Percentiles rank a stretch among this genome's conserved stretches.
Conservation (phyloP, 805 yeast species). For the Clavispora santaluciae region DNA sequence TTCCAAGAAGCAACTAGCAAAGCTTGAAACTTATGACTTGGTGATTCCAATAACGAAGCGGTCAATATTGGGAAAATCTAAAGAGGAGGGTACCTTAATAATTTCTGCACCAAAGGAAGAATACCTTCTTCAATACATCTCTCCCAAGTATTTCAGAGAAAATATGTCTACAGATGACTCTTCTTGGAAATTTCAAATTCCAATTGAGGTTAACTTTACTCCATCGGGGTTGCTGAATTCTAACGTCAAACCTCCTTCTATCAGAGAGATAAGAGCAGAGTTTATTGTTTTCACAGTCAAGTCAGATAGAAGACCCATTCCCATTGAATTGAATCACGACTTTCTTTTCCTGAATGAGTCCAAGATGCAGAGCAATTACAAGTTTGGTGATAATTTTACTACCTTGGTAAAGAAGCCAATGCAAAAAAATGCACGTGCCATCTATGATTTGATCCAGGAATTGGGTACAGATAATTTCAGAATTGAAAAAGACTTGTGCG, state of each 20-base stretch:
- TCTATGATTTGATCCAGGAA: slow-evolving; percentile 21
- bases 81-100: slow-evolving; percentile 29
- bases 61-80: slow-evolving; percentile 25
- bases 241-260: slow-evolving; percentile 18
- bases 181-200: slow-evolving; percentile 22
- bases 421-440: slow-evolving; percentile 26
- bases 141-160: slow-evolving; percentile 16
- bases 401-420: slow-evolving; percentile 27
- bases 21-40: slow-evolving; percentile 21
- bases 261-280: slow-evolving; percentile 26
- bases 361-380: neutral
- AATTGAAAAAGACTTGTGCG: slow-evolving; percentile 24
- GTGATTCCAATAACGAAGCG: slow-evolving; percentile 27
- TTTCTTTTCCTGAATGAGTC: slow-evolving; percentile 29
- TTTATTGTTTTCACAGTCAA: slow-evolving; percentile 27
- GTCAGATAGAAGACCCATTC: slow-evolving; percentile 30
- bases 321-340: slow-evolving; percentile 32
- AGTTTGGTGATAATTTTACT: slow-evolving; percentile 26
- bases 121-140: slow-evolving; percentile 23
- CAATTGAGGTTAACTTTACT: slow-evolving; percentile 25
- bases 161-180: slow-evolving; percentile 3
- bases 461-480: slow-evolving; percentile 21
- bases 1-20: neutral
- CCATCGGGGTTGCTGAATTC: slow-evolving; percentile 17
- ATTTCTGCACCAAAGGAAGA: slow-evolving; percentile 28